Base-by-base conservation (phyloP, 2,329 filamentous ascomycete genomes). In the Cercospora nicotianae region DNA sequence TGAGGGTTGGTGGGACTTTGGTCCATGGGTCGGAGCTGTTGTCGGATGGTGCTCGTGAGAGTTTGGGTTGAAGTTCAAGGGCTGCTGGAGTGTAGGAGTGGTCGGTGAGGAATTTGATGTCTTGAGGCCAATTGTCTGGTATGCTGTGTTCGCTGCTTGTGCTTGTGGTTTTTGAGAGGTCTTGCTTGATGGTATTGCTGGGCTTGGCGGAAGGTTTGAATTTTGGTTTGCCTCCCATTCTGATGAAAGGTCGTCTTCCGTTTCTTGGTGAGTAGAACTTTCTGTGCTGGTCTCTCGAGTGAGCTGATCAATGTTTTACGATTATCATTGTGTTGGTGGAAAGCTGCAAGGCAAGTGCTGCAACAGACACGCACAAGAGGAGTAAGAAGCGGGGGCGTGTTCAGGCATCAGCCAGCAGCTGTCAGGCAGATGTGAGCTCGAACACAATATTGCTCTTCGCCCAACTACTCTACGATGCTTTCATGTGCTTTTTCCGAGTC, bases 71-170 rank as follows among this genome's bases (percentile, higher is more conserved):
- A 10, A 73, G 67, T 23, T 75, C 72, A 3, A 73, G 71, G 1
- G 78, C 72, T 23, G 69, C 65, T 16, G 69, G 59, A 2, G 78
- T 77, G 68, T 77, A 78, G 55, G 71, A 75, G 28, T 74, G 78
- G 45, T 76, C 73, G 16, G 68, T 70, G 13, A 80, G 72, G 66
- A 77, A 80, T 7, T 55, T 61, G 39, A 79, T 69, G 9, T 75
- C 68, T 45, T 69, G 48, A 2, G 76, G 77, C 78, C 77, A 79
- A 55, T 76, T 75, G 18, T 70, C 67, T 31, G 75, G 76, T 10
- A 65, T 31, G n/a, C 45, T 9, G 20, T 28, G 1, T 3, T 13
- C 12, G 48, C 23, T 16, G 48, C 48, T 53, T 53, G 48, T 8
- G 20, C 12, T 53, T 28, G 48, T 7, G 42, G n/a, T 12, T 23